phyloP scores from a whole-genome alignment of 2,329 filamentous ascomycete species.

The Phaeoacremonium minimum region DNA sequence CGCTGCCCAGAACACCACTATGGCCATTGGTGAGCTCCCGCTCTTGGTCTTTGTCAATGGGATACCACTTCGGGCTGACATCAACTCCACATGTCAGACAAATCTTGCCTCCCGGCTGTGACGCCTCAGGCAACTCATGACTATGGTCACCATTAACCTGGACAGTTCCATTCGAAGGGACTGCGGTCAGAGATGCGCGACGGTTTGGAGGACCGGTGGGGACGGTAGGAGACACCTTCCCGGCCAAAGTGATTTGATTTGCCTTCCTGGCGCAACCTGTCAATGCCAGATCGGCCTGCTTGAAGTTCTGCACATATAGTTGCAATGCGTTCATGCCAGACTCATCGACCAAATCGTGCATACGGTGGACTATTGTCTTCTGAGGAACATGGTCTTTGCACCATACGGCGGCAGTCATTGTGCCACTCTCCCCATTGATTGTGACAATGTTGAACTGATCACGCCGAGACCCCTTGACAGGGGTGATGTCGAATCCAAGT shows the following conservation, averaged over 20 bases:
- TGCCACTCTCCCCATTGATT: slow-evolving; percentile 74
- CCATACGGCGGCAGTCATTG: slow-evolving; percentile 83
- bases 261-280: slow-evolving; percentile 94
- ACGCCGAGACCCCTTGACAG: slow-evolving; percentile 82
- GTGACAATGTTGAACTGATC: slow-evolving; percentile 78
- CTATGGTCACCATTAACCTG: slow-evolving; percentile 19
- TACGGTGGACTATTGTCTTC: slow-evolving; percentile 70
- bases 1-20: slow-evolving; percentile 44
- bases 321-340: slow-evolving; percentile 77
- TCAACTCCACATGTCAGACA: slow-evolving; percentile 65
- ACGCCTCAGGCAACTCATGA: slow-evolving; percentile 16
- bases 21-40: slow-evolving; percentile 48
- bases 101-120: slow-evolving; percentile 44
- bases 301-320: slow-evolving; percentile 83
- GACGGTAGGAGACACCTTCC: slow-evolving; percentile 44
- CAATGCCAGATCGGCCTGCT: slow-evolving; percentile 86
- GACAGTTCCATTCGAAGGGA: slow-evolving; percentile 17
- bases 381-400: slow-evolving; percentile 81
- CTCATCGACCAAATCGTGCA: slow-evolving; percentile 71
- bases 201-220: slow-evolving; percentile 38
- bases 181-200: slow-evolving; percentile 50
- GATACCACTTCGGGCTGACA: slow-evolving; percentile 72
- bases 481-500: slow-evolving; percentile 85
- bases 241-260: slow-evolving; percentile 65
- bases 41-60: slow-evolving; percentile 48